A percentile compares a stretch with the other conserved stretches of the same genome.
These are phyloP conservation scores for Macrophomina pseudophaseolina DNA, from an alignment of 2,329 filamentous ascomycete genomes.

Conservation along the genomic window DNA sequence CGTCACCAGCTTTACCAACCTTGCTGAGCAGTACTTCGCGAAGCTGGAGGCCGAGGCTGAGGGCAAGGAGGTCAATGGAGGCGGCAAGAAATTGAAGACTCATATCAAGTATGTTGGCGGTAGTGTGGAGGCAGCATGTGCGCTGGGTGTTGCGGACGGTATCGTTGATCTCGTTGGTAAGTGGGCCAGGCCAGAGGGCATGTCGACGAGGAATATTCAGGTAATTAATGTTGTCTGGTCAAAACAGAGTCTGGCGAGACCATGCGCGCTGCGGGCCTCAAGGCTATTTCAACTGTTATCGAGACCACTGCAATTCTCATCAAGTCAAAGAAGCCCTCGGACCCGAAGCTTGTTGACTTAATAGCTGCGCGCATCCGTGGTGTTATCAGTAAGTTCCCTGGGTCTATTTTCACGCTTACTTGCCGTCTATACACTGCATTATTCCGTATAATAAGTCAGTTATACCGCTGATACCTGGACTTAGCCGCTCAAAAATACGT, in stretches of 20 bases:
- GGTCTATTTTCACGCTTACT: conserved; percentile 28
- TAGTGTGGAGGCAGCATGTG: conserved; percentile 96
- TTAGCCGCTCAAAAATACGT: conserved; percentile 86
- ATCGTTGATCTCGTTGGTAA: conserved; percentile 96
- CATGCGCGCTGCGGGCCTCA: conserved; percentile 93
- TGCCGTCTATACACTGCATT: not conserved
- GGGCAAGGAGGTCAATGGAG: conserved; percentile 45
- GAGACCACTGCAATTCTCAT: conserved; percentile 88
- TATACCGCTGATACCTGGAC: conserved; percentile 27
- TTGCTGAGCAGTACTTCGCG: conserved; percentile 83
- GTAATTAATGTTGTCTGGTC: too few relatives aligned
- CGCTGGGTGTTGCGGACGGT: conserved; percentile 91
- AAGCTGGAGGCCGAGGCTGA: conserved; percentile 65
- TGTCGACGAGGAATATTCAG: too few relatives aligned
- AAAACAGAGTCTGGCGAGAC: conserved; percentile 89
- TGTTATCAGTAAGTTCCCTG: conserved; percentile 73
- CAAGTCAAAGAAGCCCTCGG: conserved; percentile 83
- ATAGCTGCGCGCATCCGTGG: conserved; percentile 87
- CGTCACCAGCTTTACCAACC: conserved; percentile 90
- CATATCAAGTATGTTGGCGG: conserved; percentile 94
- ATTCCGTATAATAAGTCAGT: not conserved
- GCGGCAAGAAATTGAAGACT: conserved; percentile 64
- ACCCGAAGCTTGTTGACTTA: conserved; percentile 78
- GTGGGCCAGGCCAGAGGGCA: conserved; percentile 43
- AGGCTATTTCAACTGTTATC: conserved; percentile 92